Base-by-base conservation (phyloP, 306 rosid genomes). In the Fragaria iinumae region DNA sequence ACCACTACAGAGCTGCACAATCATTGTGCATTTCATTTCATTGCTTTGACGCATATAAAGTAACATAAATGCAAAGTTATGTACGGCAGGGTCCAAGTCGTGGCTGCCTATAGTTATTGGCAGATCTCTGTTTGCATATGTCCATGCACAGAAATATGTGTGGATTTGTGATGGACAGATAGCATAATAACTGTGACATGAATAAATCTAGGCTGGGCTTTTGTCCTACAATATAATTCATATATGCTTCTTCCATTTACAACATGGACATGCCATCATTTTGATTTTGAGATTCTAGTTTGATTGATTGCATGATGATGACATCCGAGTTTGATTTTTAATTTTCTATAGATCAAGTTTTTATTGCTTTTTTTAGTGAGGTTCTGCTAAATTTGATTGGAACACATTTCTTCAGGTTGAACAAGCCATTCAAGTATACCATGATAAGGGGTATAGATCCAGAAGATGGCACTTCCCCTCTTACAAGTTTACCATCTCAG, bases 391-490 rank as follows among this genome's bases (percentile, higher is more conserved):
- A 13, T 76, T 20, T 69, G 84, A 73, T 77, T 71, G 65, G 71
- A 66, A 56, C 69, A 74, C 62, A 84, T 71, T 75, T 60, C 77
- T 77, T 82, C 83, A 96, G 99, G 98, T 87, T 79, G 99, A 96
- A 63, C 79, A 67, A 85, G 84, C 98, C 4, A 66, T 75, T 60
- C 67, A 86, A 82, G 85, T 91, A 71, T 96, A 89, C 87, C 99
- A 92, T 16, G 99, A 96, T 57, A 86, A 88, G 87, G 93, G 86
- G 60, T 91, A 91, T 79, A 92, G 82, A 87, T 83, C 86, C 76
- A 87, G 84, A 85, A 82, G 87, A 82, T 96, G 99, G 99, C 75
- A 75, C 74, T 96, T 96, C 64, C 90, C 87, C 41, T 83, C 85
- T 0, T 85, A 89, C 89, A 92, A 92, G 86, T 89, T 91, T 77